phyloP scores from a whole-genome alignment of 169 alveolate genomes.

The Plasmodium gallinaceum region DNA sequence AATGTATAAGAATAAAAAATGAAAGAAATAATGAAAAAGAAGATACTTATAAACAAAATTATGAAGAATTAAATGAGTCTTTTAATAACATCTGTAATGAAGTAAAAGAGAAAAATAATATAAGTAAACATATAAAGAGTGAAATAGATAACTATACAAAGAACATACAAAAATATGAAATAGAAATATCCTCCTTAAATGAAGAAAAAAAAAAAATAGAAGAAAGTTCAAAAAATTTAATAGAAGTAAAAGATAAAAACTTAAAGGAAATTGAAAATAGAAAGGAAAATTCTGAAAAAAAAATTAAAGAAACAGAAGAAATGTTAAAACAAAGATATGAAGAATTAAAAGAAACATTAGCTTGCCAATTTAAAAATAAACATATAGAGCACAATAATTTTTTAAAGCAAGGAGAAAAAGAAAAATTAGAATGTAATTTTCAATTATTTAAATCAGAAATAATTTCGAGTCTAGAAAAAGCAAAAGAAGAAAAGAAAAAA shows the following conservation, averaged over 20 bases:
- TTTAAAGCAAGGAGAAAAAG: conserved; percentile 69
- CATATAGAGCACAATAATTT: conserved; percentile 63
- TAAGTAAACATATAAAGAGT: neutral
- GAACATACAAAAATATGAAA: neutral
- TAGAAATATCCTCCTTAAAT: conserved; percentile 1
- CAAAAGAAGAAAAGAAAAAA: conserved; percentile 33
- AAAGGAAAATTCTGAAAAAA: neutral
- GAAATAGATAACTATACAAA: conserved; percentile 21
- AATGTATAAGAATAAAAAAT: conserved; percentile 6
- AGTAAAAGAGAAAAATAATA: conserved; percentile 3
- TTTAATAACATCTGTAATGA: neutral
- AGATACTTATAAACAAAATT: neutral
- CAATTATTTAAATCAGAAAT: conserved; percentile 52
- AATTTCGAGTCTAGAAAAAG: conserved; percentile 34
- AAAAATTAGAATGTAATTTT: conserved; percentile 48
- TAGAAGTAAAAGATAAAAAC: neutral
- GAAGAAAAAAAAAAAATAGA: conserved; percentile 13
- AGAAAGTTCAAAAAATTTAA: neutral
- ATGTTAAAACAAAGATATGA: conserved; percentile 29
- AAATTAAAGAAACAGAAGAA: conserved; percentile 16
- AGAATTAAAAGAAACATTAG: conserved; percentile 23
- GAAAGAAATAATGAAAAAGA: neutral
- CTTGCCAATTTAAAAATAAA: conserved; percentile 26
- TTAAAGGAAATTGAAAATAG: conserved; percentile 10
- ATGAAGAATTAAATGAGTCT: conserved; percentile 5